A percentile compares a stretch with the other conserved stretches of the same genome.
These are phyloP conservation scores for Rachicladosporium sp. DNA, from an alignment of 2,329 filamentous ascomycete species.

Conservation along the genomic window DNA sequence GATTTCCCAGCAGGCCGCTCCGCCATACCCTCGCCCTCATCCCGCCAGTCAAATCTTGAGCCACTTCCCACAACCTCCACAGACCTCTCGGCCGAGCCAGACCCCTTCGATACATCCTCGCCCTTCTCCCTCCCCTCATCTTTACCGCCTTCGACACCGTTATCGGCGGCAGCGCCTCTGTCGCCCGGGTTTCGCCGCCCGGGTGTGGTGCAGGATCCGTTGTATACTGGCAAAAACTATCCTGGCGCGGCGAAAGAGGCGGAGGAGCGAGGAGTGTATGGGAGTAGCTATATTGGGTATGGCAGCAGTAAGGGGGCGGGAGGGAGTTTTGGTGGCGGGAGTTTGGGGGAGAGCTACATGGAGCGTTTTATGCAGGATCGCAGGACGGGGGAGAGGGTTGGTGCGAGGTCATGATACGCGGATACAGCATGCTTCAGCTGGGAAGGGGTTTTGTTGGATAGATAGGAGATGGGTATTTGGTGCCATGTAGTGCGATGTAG, in stretches of 20 bases:
- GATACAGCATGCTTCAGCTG: too few relatives aligned
- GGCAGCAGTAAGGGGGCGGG: slow-evolving; percentile 9
- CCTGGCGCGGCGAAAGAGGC: slow-evolving; percentile 12
- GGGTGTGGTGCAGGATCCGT: slow-evolving; percentile 19
- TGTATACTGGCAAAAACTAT: slow-evolving; percentile 16
- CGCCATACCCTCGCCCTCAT: too few relatives aligned
- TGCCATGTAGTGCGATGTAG: too few relatives aligned
- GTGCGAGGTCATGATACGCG: too few relatives aligned
- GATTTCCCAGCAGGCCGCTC: neutral
- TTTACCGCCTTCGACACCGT: slow-evolving; percentile 4
- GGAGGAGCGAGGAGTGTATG: slow-evolving; percentile 17
- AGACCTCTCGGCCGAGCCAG: too few relatives aligned
- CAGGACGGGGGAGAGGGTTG: too few relatives aligned
- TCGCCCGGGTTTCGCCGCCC: slow-evolving; percentile 24
- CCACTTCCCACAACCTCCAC: too few relatives aligned
- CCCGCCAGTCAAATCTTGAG: too few relatives aligned
- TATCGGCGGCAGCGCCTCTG: slow-evolving; percentile 11
- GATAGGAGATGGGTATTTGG: too few relatives aligned
- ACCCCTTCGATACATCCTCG: too few relatives aligned
- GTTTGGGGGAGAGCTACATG: slow-evolving; percentile 25
- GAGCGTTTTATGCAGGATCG: slow-evolving; percentile 18
- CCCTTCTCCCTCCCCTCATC: too few relatives aligned
- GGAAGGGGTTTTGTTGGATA: too few relatives aligned
- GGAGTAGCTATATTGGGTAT: slow-evolving; percentile 11
- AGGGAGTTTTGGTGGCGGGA: slow-evolving; percentile 17